These are phyloP conservation scores for Ambrosiella beaveri DNA, from an alignment of 2,329 filamentous ascomycete species.

Conservation along the genomic window DNA sequence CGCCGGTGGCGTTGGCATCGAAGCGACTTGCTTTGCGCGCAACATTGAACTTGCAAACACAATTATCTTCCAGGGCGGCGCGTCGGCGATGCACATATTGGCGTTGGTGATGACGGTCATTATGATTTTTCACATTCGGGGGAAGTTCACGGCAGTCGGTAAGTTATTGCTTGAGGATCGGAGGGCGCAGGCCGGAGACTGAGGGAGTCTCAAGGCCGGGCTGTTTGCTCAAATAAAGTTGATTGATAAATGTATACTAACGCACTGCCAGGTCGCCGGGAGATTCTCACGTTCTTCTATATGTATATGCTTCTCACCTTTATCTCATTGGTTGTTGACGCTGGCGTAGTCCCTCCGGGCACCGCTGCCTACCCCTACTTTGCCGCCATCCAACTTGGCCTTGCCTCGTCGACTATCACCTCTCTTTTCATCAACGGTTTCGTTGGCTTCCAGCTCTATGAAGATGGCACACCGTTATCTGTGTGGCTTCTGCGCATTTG, in stretches of 20 bases:
- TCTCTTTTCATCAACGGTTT: constrained; percentile 93
- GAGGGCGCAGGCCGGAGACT: too few species aligned
- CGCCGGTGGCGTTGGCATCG: constrained; percentile 57
- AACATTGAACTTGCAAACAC: constrained; percentile 96
- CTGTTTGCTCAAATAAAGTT: too few species aligned
- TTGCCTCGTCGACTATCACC: constrained; percentile 71
- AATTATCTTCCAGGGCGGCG: constrained; percentile 89
- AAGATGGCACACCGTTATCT: constrained; percentile 84
- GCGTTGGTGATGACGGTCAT: constrained; percentile 84
- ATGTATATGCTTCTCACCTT: constrained; percentile 83
- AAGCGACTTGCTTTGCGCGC: constrained; percentile 80
- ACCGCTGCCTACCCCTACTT: constrained; percentile 78
- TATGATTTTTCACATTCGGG: constrained; percentile 93
- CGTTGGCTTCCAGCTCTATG: constrained; percentile 94
- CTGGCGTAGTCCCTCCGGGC: constrained; percentile 75
- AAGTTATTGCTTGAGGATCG: constrained; percentile 21
- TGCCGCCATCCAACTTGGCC: constrained; percentile 67
- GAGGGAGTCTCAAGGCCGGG: too few species aligned
- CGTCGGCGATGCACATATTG: constrained; percentile 80
- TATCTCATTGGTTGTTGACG: constrained; percentile 76
- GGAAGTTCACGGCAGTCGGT: constrained; percentile 97
- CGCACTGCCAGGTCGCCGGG: constrained; percentile 35
- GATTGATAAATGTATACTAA: not conserved
- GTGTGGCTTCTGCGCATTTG: constrained; percentile 78
- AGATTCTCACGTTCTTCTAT: constrained; percentile 86